Evolutionary conservation across 1,284 basidiomycete genomes (phyloP).

Genomic region (Trichosporon sp.): DNA sequence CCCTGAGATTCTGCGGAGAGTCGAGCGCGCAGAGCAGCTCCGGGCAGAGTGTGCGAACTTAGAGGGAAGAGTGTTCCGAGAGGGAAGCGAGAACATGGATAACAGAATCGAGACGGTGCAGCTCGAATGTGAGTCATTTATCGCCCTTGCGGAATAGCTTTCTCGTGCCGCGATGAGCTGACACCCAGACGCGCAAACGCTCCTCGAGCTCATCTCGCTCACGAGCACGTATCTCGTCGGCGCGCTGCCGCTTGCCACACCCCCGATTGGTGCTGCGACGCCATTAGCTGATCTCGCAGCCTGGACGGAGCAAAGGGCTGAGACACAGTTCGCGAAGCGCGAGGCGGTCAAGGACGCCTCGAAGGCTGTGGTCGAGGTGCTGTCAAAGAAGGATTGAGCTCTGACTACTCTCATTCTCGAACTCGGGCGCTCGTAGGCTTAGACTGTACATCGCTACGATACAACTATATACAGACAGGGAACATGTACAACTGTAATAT

Average conservation of each 20-base stretch:
- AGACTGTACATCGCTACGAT: not conserved
- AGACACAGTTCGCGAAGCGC: slow-evolving; percentile 30
- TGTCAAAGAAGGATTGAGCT: slow-evolving; percentile 18
- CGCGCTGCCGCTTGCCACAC: slow-evolving; percentile 28
- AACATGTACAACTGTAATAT: slow-evolving; percentile 16
- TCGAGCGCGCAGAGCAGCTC: slow-evolving; percentile 31
- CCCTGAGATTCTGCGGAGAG: slow-evolving; percentile 21
- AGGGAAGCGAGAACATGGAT: slow-evolving; percentile 1
- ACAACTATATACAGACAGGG: not conserved
- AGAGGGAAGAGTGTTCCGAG: slow-evolving; percentile 23
- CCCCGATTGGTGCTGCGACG: slow-evolving; percentile 1
- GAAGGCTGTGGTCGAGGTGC: slow-evolving; percentile 30
- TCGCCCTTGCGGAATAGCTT: too few relatives aligned
- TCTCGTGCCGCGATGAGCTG: not conserved
- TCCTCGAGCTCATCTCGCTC: slow-evolving; percentile 32
- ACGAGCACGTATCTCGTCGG: slow-evolving; percentile 30
- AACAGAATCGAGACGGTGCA: slow-evolving; percentile 23
- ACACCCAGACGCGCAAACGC: slow-evolving; percentile 31
- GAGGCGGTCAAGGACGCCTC: slow-evolving; percentile 28
- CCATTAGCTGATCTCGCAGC: slow-evolving; percentile 25
- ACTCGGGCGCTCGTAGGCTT: not conserved
- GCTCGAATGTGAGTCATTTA: slow-evolving; percentile 29
- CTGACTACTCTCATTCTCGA: not conserved
- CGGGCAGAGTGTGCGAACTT: slow-evolving; percentile 18
- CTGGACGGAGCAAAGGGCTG: slow-evolving; percentile 31